Conservation (phyloP, 441 rosid species). For the Erodium trifolium region DNA sequence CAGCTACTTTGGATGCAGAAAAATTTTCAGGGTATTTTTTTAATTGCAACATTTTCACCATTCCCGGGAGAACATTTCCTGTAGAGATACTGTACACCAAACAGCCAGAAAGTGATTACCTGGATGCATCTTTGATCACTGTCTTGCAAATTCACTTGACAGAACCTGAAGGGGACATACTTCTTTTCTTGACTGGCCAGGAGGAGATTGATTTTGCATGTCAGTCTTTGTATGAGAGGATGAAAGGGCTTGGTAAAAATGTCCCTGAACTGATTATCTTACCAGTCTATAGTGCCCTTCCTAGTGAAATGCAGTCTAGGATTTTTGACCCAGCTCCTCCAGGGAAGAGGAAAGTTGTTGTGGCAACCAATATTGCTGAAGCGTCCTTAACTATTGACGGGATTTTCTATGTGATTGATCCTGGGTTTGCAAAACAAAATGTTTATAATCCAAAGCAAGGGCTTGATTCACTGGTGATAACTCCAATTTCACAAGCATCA, state of each 20-base stretch:
- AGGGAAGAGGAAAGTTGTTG: conserved; percentile 78
- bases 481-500: conserved; percentile 81
- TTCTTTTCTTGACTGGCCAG: conserved; percentile 80
- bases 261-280: conserved; percentile 75
- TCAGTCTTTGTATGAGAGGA: conserved; percentile 70
- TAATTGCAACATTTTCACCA: conserved; percentile 71
- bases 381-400: conserved; percentile 82
- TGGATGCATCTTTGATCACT: conserved; percentile 74
- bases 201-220: conserved; percentile 93
- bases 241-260: conserved; percentile 68
- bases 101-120: conserved; percentile 75
- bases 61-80: conserved; percentile 84
- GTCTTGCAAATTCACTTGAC: conserved; percentile 81
- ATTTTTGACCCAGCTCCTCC: conserved; percentile 80
- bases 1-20: conserved; percentile 86
- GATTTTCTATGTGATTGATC: conserved; percentile 71
- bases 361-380: conserved; percentile 82
- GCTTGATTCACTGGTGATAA: conserved; percentile 66
- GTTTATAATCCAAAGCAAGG: conserved; percentile 86
- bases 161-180: conserved; percentile 77
- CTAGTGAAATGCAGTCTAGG: conserved; percentile 86
- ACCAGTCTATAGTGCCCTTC: conserved; percentile 83
- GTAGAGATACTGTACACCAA: conserved; percentile 76
- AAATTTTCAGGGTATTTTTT: conserved; percentile 82
- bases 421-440: conserved; percentile 76